Conservation (phyloP, 1,139 yeast genomes). For the Komagataea norvegica region DNA sequence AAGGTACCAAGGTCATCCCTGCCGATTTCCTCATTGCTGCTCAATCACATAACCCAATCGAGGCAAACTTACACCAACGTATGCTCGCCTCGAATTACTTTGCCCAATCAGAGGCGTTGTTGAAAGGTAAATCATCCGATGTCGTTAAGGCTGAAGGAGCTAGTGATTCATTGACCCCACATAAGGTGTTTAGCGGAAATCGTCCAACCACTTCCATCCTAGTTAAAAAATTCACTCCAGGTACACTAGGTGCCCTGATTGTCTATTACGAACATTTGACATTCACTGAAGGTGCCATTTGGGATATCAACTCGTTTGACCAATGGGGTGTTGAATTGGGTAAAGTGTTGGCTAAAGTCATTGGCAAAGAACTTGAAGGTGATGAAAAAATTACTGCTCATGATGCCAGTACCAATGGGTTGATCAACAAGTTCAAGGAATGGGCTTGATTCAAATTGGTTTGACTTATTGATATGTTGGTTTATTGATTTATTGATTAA, state of each 20-base stretch:
- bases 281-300: slow-evolving; percentile 96
- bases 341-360: slow-evolving; percentile 93
- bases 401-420: slow-evolving; percentile 86
- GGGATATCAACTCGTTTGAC: slow-evolving; percentile 99
- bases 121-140: slow-evolving; percentile 89
- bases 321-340: slow-evolving; percentile 99
- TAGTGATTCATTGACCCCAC: slow-evolving; percentile 79
- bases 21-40: slow-evolving; percentile 96
- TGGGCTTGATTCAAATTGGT: slow-evolving; percentile 49
- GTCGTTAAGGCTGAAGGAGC: slow-evolving; percentile 91
- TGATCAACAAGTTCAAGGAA: slow-evolving; percentile 89
- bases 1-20: slow-evolving; percentile 96
- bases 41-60: slow-evolving; percentile 96
- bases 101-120: slow-evolving; percentile 96
- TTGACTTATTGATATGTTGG: not conserved
- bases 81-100: slow-evolving; percentile 98
- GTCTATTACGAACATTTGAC: slow-evolving; percentile 97
- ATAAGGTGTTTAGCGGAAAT: slow-evolving; percentile 95
- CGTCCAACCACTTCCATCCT: slow-evolving; percentile 97
- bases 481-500: too few relatives aligned
- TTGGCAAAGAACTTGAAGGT: slow-evolving; percentile 80
- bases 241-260: slow-evolving; percentile 89
- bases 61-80: slow-evolving; percentile 87
- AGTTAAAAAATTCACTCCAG: slow-evolving; percentile 94
- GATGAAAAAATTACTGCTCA: slow-evolving; percentile 55